phyloP scores from a whole-genome alignment of 148 eudicot genomes.

The Camellia japonica region DNA sequence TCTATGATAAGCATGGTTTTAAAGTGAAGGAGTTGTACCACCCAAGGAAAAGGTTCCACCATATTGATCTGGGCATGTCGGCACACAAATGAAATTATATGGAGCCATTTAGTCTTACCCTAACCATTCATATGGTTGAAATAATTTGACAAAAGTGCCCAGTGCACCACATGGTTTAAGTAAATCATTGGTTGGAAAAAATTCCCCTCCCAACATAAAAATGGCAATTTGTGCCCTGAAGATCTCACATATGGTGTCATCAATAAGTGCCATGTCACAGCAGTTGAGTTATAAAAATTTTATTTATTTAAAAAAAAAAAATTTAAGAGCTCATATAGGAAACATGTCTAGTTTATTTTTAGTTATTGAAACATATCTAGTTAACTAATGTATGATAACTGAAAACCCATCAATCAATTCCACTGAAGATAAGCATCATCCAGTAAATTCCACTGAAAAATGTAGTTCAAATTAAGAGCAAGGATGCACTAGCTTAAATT shows the following conservation, averaged over 20 bases:
- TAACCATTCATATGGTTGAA: neutral
- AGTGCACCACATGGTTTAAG: neutral
- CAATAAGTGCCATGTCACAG: neutral
- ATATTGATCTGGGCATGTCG: no score
- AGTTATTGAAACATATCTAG: neutral
- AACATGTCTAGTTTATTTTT: neutral
- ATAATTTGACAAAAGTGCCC: neutral
- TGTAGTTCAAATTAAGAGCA: neutral
- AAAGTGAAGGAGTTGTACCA: no score
- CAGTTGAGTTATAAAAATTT: neutral
- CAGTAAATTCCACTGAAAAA: neutral
- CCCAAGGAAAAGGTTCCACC: no score
- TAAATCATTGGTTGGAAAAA: neutral
- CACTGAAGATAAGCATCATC: neutral
- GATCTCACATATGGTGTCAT: neutral
- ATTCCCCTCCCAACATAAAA: neutral
- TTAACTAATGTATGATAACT: neutral
- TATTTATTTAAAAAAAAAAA: neutral
- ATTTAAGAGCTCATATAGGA: neutral
- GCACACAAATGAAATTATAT: no score
- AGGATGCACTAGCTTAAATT: slow-evolving; percentile 2
- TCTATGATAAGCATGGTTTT: no score
- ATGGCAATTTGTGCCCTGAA: neutral
- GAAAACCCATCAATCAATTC: neutral
- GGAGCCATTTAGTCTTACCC: no score